Evolutionary conservation across 2,329 filamentous ascomycete genomes (phyloP).

Genomic region (Fusarium burgessii): DNA sequence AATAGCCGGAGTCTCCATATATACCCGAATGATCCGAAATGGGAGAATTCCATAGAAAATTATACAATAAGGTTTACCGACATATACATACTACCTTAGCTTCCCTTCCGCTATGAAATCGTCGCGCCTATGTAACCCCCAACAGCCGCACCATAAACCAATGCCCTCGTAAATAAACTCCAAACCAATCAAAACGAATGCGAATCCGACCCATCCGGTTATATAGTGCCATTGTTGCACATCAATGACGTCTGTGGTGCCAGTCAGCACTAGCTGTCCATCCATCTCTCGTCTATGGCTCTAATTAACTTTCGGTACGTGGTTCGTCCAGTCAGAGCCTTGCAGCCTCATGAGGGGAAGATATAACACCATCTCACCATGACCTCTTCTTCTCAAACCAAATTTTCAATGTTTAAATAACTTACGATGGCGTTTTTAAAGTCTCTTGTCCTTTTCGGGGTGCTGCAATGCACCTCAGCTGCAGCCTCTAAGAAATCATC

Average conservation of each 20-base stretch:
- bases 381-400: too few species aligned
- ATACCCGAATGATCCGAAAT: too few species aligned
- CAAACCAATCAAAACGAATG: not conserved
- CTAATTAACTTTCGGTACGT: conserved; percentile 18
- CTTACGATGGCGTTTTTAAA: not conserved
- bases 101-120: not conserved
- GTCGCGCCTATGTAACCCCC: not conserved
- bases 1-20: too few species aligned
- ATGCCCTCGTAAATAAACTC: not conserved
- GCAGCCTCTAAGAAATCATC: not conserved
- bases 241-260: conserved; percentile 13
- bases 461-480: not conserved
- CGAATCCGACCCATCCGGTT: not conserved
- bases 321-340: not conserved
- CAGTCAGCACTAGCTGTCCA: conserved; percentile 23
- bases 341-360: not conserved
- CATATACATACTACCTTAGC: too few species aligned
- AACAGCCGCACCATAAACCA: not conserved
- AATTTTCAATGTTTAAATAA: not conserved
- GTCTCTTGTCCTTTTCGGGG: not conserved
- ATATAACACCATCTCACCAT: conserved; percentile 12
- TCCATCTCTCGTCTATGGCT: not conserved
- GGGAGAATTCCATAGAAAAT: too few species aligned
- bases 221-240: not conserved
- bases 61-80: too few species aligned